phyloP scores from a whole-genome alignment of 106 monocot species.

The Allium cepa region DNA sequence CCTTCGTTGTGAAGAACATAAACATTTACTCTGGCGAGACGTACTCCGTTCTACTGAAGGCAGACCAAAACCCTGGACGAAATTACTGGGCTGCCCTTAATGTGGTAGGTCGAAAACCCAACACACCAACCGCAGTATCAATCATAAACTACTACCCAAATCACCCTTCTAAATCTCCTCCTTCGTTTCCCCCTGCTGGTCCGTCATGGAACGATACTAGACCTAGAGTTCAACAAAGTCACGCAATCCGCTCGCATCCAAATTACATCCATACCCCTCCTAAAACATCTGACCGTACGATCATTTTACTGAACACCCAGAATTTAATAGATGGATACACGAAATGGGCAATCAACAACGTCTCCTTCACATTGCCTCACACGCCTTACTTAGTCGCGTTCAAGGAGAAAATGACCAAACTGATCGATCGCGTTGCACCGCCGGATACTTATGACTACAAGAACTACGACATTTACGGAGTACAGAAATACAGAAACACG shows the following conservation, averaged over 20 bases:
- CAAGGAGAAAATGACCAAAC: conserved; percentile 26
- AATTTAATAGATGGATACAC: conserved; percentile 49
- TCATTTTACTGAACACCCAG: conserved; percentile 80
- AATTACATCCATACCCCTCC: conserved; percentile 38
- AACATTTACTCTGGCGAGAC: conserved; percentile 91
- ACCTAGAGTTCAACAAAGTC: conserved; percentile 38
- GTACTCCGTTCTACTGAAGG: conserved; percentile 71
- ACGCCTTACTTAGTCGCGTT: conserved; percentile 75
- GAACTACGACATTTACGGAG: conserved; percentile 11
- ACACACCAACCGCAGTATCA: conserved; percentile 46
- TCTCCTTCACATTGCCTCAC: conserved; percentile 52
- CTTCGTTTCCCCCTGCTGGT: conserved; percentile 29
- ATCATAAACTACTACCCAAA: conserved; percentile 74
- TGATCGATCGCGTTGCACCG: conserved; percentile 37
- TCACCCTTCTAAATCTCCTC: conserved; percentile 20
- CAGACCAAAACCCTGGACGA: conserved; percentile 48
- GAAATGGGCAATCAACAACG: conserved; percentile 72
- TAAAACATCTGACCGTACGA: conserved; percentile 32
- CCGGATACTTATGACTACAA: conserved; percentile 50
- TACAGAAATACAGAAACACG: conserved; percentile 5
- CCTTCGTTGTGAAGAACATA: conserved; percentile 59
- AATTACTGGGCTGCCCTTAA: conserved; percentile 81
- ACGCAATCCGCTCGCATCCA: conserved; percentile 28
- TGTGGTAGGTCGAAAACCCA: conserved; percentile 50
- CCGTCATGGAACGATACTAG: conserved; percentile 66